Conservation (phyloP, 345 rosid genomes). For the Linum tenue region DNA sequence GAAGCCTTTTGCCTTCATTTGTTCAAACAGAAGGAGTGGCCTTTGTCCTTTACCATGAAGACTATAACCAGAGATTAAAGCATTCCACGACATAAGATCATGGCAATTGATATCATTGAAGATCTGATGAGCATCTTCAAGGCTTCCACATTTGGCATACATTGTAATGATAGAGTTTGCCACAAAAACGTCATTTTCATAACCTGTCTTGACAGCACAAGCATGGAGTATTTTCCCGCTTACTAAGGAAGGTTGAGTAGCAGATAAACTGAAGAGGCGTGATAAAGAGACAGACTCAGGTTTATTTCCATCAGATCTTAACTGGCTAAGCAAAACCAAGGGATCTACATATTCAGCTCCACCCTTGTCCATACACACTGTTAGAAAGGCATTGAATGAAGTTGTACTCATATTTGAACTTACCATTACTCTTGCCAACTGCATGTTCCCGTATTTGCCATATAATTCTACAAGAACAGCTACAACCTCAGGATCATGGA, state of each 20-base stretch:
- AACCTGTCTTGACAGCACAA: conserved; percentile 23
- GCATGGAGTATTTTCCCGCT: conserved; percentile 26
- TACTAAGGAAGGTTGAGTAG: conserved; percentile 20
- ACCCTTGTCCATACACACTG: conserved; percentile 17
- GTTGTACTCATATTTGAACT: conserved; percentile 9
- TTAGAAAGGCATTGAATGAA: conserved; percentile 25
- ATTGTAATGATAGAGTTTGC: conserved; percentile 24
- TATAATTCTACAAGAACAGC: conserved; percentile 39
- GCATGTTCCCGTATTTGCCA: conserved; percentile 33
- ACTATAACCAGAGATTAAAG: conserved; percentile 24
- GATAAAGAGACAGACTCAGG: conserved; percentile 26
- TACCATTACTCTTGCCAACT: conserved; percentile 18
- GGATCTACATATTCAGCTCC: conserved; percentile 17
- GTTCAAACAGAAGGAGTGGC: conserved; percentile 19
- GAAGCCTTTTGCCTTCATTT: conserved; percentile 19
- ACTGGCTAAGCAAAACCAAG: conserved; percentile 19
- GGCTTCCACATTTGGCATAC: conserved; percentile 31
- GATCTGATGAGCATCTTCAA: conserved; percentile 16
- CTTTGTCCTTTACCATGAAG: conserved; percentile 25
- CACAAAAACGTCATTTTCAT: conserved; percentile 13
- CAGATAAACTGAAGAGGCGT: conserved; percentile 20
- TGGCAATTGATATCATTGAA: conserved; percentile 14
- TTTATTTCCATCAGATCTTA: conserved; percentile 16
- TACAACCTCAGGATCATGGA: conserved; percentile 17
- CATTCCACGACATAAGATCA: conserved; percentile 32